Evolutionary conservation across 768 basidiomycete genomes (phyloP).

Genomic region (Daedaleopsis nitida): DNA sequence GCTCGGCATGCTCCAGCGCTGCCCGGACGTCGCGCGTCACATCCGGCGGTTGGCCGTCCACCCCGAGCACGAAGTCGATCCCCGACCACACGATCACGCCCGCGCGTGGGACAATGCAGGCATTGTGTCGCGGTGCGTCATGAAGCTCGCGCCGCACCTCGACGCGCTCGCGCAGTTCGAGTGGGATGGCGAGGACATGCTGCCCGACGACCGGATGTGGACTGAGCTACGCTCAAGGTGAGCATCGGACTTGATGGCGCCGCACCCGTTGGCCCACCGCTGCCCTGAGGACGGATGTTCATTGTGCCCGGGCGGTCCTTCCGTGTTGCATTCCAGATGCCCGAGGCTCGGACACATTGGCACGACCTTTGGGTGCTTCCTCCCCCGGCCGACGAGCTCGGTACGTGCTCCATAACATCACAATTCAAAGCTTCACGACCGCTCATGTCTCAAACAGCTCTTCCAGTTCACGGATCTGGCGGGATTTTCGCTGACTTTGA

Average conservation of each 20-base stretch:
- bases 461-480: constrained; percentile 67
- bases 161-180: constrained; percentile 68
- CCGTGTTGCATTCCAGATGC: constrained; percentile 46
- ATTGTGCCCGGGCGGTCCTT: background rate
- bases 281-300: background rate
- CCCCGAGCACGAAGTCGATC: constrained; percentile 31
- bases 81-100: constrained; percentile 9
- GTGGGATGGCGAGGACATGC: constrained; percentile 69
- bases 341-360: constrained; percentile 64
- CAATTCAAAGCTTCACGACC: background rate
- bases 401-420: constrained; percentile 42
- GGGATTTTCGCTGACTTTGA: constrained; percentile 64
- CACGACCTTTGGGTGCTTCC: constrained; percentile 59
- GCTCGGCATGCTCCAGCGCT: constrained; percentile 59
- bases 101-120: constrained; percentile 33
- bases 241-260: constrained; percentile 20
- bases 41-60: constrained; percentile 59
- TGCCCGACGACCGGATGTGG: constrained; percentile 77
- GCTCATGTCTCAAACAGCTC: constrained; percentile 42
- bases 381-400: constrained; percentile 61
- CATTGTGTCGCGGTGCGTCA: constrained; percentile 53
- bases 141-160: constrained; percentile 48
- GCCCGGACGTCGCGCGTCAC: constrained; percentile 65
- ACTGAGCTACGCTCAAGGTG: constrained; percentile 69
- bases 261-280: constrained; percentile 6